A percentile compares a stretch with the other conserved stretches of the same genome.
Conservation (phyloP, 306 rosid species). For the Rosa lucieae region DNA sequence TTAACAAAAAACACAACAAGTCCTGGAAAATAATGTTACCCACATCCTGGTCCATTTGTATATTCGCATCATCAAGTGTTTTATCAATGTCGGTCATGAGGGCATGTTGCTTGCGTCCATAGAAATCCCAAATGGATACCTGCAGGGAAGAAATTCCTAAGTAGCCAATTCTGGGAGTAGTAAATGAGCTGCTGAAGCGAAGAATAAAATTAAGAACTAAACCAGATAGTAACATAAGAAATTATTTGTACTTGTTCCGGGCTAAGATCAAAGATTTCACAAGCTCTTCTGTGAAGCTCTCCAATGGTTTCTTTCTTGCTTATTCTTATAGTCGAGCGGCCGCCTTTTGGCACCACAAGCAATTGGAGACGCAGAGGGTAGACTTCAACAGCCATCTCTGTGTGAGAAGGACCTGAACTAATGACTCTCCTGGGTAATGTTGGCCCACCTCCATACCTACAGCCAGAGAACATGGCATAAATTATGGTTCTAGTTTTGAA, state of each 20-base stretch:
- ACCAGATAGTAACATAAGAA: conserved; percentile 29
- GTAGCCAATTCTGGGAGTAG: conserved; percentile 11
- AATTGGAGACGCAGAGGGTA: conserved; percentile 93
- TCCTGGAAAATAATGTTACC: conserved; percentile 29
- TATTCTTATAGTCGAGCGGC: conserved; percentile 67
- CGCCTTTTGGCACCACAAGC: conserved; percentile 77
- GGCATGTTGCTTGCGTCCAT: conserved; percentile 77
- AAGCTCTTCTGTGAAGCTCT: conserved; percentile 86
- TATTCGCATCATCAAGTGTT: conserved; percentile 94
- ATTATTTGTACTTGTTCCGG: conserved; percentile 65
- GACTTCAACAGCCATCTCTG: conserved; percentile 92
- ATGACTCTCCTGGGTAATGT: conserved; percentile 78
- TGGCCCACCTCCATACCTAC: conserved; percentile 99
- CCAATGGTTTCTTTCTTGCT: conserved; percentile 99
- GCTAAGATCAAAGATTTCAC: conserved; percentile 86
- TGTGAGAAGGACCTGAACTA: conserved; percentile 82
- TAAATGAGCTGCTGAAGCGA: conserved; percentile 17
- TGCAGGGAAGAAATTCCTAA: conserved; percentile 29
- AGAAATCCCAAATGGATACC: conserved; percentile 97
- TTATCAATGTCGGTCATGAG: conserved; percentile 95
- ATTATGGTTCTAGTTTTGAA: too few relatives aligned
- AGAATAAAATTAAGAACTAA: background rate
- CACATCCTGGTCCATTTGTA: conserved; percentile 99
- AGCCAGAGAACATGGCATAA: background rate
- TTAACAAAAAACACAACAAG: background rate